Evolutionary conservation across 2,329 filamentous ascomycete species (phyloP).

Genomic region (Fusarium heterosporum): DNA sequence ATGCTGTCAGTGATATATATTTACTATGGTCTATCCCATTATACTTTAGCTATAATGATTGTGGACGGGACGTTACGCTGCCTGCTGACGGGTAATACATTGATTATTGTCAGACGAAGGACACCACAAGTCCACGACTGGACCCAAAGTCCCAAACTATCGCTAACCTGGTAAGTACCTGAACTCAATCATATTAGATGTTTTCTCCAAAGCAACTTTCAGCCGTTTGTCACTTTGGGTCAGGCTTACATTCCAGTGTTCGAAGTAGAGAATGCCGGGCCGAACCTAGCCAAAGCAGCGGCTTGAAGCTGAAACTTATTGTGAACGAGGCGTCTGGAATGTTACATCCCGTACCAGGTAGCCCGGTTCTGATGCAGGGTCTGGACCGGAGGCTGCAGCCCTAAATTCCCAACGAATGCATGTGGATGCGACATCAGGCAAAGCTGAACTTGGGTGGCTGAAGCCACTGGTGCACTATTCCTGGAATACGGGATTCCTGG

Average conservation of each 20-base stretch:
- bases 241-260: not conserved
- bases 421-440: not conserved
- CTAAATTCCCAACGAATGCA: not conserved
- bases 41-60: not conserved
- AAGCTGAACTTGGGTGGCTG: constrained; percentile 17
- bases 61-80: not conserved
- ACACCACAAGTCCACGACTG: not conserved
- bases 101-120: not conserved
- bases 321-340: constrained; percentile 3
- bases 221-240: not conserved
- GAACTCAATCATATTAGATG: not conserved
- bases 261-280: constrained; percentile 1
- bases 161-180: not conserved
- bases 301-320: not conserved
- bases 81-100: not conserved
- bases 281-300: constrained; percentile 18
- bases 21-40: not conserved
- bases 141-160: not conserved
- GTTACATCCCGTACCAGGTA: not conserved
- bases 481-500: not conserved
- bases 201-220: not conserved
- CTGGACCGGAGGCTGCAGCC: constrained; percentile 15
- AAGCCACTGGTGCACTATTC: not conserved
- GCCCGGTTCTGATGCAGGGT: not conserved
- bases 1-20: not conserved